These are phyloP conservation scores for Gynostemma pentaphyllum DNA, from an alignment of 306 rosid genomes.

Conservation along the genomic window DNA sequence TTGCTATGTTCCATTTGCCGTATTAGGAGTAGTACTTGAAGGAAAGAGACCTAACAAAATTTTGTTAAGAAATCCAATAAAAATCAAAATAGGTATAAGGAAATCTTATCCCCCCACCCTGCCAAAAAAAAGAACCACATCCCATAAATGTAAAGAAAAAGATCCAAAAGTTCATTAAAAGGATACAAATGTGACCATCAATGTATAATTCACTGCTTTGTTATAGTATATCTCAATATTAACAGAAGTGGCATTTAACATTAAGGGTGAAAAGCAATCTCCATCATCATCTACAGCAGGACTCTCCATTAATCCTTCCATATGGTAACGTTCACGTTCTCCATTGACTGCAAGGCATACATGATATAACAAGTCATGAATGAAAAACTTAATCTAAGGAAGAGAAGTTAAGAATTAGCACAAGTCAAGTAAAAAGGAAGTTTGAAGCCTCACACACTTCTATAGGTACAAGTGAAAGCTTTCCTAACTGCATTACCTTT, in stretches of 20 bases:
- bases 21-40: conserved; percentile 93
- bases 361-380: conserved; percentile 17
- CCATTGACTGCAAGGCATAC: conserved; percentile 39
- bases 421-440: neutral
- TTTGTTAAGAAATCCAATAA: conserved; percentile 39
- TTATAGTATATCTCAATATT: conserved; percentile 87
- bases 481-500: no score
- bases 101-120: neutral
- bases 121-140: neutral
- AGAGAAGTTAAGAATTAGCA: neutral
- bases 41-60: conserved; percentile 65
- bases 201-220: conserved; percentile 95
- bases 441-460: no score
- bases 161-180: conserved; percentile 7
- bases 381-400: neutral
- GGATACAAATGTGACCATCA: conserved; percentile 99
- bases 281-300: conserved; percentile 81
- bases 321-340: conserved; percentile 60
- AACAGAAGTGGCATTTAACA: conserved; percentile 79
- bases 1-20: conserved; percentile 99
- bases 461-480: no score
- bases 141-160: neutral
- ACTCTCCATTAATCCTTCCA: conserved; percentile 92
- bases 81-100: conserved; percentile 15
- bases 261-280: conserved; percentile 82